phyloP scores from a whole-genome alignment of 306 rosid genomes.

The Macrotyloma uniflorum region DNA sequence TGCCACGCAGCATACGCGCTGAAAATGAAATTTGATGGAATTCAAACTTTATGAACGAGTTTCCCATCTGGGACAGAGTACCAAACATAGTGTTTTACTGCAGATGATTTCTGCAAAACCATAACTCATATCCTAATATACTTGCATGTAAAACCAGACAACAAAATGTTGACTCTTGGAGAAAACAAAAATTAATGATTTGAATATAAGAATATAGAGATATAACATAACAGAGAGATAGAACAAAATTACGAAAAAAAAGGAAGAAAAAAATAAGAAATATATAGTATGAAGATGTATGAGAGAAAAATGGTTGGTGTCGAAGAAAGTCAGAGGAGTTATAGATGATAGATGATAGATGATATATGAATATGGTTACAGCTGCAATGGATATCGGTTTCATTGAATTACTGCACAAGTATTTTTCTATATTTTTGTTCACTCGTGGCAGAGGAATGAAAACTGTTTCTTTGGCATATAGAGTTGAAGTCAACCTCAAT shows the following conservation, averaged over 20 bases:
- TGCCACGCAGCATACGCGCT: too few species aligned
- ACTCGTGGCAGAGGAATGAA: conserved; percentile 8
- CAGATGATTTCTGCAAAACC: too few species aligned
- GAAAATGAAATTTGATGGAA: too few species aligned
- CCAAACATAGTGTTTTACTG: too few species aligned
- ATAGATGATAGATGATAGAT: not conserved
- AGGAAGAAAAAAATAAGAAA: too few species aligned
- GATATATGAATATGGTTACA: not conserved
- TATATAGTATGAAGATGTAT: too few species aligned
- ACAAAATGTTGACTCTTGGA: not conserved
- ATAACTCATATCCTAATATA: too few species aligned
- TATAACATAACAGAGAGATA: too few species aligned
- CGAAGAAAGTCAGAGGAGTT: not conserved
- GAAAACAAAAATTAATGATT: not conserved
- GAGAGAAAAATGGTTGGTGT: not conserved
- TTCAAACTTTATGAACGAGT: too few species aligned
- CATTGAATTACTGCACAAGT: not conserved
- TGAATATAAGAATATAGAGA: too few species aligned
- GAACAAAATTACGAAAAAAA: too few species aligned
- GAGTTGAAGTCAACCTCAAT: conserved; percentile 40
- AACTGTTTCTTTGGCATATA: conserved; percentile 29
- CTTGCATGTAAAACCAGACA: not conserved
- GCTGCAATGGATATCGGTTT: not conserved
- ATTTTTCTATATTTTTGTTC: not conserved
- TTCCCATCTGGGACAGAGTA: too few species aligned